phyloP scores from a whole-genome alignment of 2,329 filamentous ascomycete species.

The Xylaria sp. region DNA sequence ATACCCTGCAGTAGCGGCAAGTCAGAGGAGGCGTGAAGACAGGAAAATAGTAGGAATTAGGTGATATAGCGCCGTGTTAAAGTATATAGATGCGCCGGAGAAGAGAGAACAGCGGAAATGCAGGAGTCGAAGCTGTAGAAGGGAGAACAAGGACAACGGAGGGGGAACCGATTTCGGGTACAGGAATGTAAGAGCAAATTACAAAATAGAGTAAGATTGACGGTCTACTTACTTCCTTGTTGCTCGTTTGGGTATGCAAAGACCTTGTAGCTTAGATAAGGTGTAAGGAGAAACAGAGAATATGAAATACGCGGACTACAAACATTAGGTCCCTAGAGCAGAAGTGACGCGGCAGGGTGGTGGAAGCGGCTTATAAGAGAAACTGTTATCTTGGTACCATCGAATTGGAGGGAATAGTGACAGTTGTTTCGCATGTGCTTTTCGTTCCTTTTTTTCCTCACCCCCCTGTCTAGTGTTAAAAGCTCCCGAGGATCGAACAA shows the following conservation, averaged over 20 bases:
- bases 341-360: constrained; percentile 5
- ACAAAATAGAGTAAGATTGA: constrained; percentile 5
- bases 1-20: constrained; percentile 11
- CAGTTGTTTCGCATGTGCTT: constrained; percentile 30
- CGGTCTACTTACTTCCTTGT: constrained; percentile 8
- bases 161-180: neutral
- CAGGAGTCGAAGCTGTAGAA: constrained; percentile 23
- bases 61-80: neutral
- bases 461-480: neutral
- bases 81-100: neutral
- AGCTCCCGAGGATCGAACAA: constrained; percentile 23
- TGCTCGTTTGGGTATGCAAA: neutral
- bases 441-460: neutral
- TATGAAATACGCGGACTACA: neutral
- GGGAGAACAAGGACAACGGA: neutral
- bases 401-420: neutral
- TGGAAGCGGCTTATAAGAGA: constrained; percentile 22
- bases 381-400: neutral
- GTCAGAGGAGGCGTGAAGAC: neutral
- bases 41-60: neutral
- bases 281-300: neutral
- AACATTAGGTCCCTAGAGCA: constrained; percentile 7
- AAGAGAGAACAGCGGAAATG: neutral
- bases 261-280: neutral
- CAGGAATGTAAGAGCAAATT: constrained; percentile 22